Evolutionary conservation across 2,329 filamentous ascomycete genomes (phyloP).

Genomic region (Arthrobotrys sphaeroides): DNA sequence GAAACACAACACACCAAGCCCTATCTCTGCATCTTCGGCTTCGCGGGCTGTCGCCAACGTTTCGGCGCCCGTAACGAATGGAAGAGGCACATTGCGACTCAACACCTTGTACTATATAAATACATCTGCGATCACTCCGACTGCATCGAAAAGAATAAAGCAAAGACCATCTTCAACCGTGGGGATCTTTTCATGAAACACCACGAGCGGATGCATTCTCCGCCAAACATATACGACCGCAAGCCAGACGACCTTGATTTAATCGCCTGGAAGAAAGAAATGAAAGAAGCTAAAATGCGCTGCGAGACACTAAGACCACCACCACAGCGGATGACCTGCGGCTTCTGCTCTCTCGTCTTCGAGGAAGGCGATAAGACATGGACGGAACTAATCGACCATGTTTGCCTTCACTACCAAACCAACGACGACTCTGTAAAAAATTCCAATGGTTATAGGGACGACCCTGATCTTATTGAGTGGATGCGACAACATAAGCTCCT

Average conservation of each 20-base stretch:
- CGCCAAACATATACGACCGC: conserved; percentile 59
- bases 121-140: conserved; percentile 75
- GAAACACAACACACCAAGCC: conserved; percentile 72
- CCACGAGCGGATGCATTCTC: conserved; percentile 82
- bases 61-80: conserved; percentile 92
- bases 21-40: conserved; percentile 80
- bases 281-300: conserved; percentile 26
- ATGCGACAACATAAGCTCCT: conserved; percentile 40
- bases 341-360: conserved; percentile 38
- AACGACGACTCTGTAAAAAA: conserved; percentile 12
- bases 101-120: conserved; percentile 78
- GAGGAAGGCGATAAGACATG: conserved; percentile 46
- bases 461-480: conserved; percentile 41
- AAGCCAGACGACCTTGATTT: conserved; percentile 10
- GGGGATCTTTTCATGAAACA: conserved; percentile 94
- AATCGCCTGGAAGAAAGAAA: conserved; percentile 42
- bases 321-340: conserved; percentile 47
- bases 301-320: conserved; percentile 36
- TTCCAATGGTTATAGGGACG: conserved; percentile 34
- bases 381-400: conserved; percentile 46
- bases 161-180: conserved; percentile 75
- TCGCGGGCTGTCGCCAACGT: conserved; percentile 76
- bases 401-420: conserved; percentile 44
- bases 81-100: conserved; percentile 85
- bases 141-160: conserved; percentile 56